These are phyloP conservation scores for Diaporthe sp. DNA, from an alignment of 2,329 filamentous ascomycete genomes.

Conservation along the genomic window DNA sequence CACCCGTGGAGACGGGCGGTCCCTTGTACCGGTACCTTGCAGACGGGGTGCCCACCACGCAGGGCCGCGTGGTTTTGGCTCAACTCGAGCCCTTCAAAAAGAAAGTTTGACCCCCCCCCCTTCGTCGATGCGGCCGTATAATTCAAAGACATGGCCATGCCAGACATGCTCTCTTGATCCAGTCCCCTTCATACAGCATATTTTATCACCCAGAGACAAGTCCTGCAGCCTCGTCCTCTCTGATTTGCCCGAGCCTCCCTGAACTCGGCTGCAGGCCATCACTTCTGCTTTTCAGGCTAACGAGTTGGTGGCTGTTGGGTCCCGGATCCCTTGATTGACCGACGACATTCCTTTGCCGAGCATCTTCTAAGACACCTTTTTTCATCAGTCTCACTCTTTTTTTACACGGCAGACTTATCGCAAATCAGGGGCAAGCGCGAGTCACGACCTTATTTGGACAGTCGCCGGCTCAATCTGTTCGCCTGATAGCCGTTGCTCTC, in stretches of 20 bases:
- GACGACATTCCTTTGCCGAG: slow-evolving; percentile 31
- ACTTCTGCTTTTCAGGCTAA: not conserved
- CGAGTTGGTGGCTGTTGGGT: slow-evolving; percentile 16
- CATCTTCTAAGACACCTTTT: slow-evolving; percentile 17
- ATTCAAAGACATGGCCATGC: slow-evolving; percentile 26
- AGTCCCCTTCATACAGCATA: slow-evolving; percentile 16
- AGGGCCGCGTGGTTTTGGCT: slow-evolving; percentile 33
- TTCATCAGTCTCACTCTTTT: slow-evolving; percentile 22
- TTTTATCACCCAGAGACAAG: slow-evolving; percentile 24
- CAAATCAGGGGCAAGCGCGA: slow-evolving; percentile 31
- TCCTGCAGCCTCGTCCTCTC: slow-evolving; percentile 1
- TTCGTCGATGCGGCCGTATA: slow-evolving; percentile 24
- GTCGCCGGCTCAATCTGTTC: slow-evolving; percentile 16
- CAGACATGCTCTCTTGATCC: slow-evolving; percentile 4
- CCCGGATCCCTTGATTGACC: slow-evolving; percentile 32
- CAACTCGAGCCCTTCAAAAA: slow-evolving; percentile 10
- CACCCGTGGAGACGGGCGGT: slow-evolving; percentile 2
- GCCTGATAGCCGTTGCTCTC: slow-evolving; percentile 19
- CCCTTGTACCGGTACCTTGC: slow-evolving; percentile 35
- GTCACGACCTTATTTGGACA: slow-evolving; percentile 33
- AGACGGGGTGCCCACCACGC: not conserved
- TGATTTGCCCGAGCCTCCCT: slow-evolving; percentile 28
- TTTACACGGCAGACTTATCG: slow-evolving; percentile 15
- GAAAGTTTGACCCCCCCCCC: slow-evolving; percentile 3
- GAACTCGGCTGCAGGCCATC: slow-evolving; percentile 12